Evolutionary conservation across 805 yeast species (phyloP), one percentile per base, ranked within the genome.

Genomic region (Pichia gijzeniarum): DNA sequence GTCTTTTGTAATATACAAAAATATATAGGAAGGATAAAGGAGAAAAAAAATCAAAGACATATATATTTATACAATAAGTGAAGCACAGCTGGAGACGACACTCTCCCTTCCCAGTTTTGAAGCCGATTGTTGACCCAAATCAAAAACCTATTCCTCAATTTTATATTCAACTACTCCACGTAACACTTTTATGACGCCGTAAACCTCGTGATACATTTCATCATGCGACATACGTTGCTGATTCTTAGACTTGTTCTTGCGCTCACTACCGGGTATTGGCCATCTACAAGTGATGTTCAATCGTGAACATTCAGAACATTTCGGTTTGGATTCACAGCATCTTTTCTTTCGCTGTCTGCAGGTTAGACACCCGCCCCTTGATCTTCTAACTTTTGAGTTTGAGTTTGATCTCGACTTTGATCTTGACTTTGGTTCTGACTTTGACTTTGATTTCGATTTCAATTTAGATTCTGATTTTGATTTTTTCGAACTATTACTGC

Each of bases 301-400:
- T 43, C 93, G 65, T n/a, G 62, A 51, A 61, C 95, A 85, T 54
- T 85, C 89, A 1, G 68, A 59, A 56, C 95, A 85, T 21, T 60
- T 61, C 4, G 95, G 95, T 44, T 72, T 72, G 1, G 71, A 66
- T 58, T 85, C 93, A 56, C 86, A 83, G 53, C 95, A 85, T 45
- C 89, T 71, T 59, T 84, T 85, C 69, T 85, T 85, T 21, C 95
- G 64, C 48, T 75, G 77, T 38, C 93, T 73, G 54, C 95, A 85
- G 1, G 95, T 83, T 36, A 82, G 66, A 59, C 95, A 85, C 0
- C 95, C 95, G 71, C 72, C 70, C 55, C 86, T 70, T 16, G 84
- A 78, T 46, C 87, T 66, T 53, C 69, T 76, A n/a, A 69, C 53
- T 50, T 65, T 70, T 13, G 30, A 39, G 10, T 31, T 25, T 7